Evolutionary conservation across 2,329 filamentous ascomycete species (phyloP).

Genomic region (Claviceps sp.): DNA sequence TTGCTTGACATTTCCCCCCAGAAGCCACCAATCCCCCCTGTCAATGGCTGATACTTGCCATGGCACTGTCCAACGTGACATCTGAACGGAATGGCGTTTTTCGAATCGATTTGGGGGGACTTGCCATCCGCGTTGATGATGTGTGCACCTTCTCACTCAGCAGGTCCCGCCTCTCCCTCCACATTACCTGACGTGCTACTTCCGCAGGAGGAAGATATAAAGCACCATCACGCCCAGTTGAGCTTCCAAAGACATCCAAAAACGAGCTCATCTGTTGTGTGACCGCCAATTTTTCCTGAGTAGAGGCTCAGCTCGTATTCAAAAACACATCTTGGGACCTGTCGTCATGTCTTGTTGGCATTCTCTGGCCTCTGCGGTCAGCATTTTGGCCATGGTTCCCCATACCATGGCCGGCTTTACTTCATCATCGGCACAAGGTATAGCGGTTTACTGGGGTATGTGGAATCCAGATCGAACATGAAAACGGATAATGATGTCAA

Average conservation of each 20-base stretch:
- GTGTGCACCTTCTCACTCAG: background rate
- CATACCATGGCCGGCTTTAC: constrained; percentile 29
- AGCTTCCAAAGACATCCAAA: background rate
- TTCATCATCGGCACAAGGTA: constrained; percentile 33
- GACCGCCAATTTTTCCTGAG: background rate
- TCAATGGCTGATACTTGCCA: background rate
- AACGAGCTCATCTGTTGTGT: background rate
- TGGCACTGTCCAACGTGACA: background rate
- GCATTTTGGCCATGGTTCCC: constrained; percentile 15
- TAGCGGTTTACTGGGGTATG: constrained; percentile 55
- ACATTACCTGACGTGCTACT: background rate
- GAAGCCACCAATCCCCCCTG: too few relatives aligned
- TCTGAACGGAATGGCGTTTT: background rate
- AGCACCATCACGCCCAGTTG: background rate
- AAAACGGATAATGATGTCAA: background rate
- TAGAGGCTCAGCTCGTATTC: background rate
- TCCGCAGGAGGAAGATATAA: background rate
- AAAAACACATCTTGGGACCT: background rate
- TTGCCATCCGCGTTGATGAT: background rate
- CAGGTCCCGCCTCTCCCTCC: background rate
- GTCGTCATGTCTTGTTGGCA: background rate
- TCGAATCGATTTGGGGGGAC: background rate
- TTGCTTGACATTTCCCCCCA: background rate
- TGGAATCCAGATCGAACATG: background rate
- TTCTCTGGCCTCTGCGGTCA: constrained; percentile 6